Conservation (phyloP, 768 basidiomycete species). For the Macrolepiota albuminosa region DNA sequence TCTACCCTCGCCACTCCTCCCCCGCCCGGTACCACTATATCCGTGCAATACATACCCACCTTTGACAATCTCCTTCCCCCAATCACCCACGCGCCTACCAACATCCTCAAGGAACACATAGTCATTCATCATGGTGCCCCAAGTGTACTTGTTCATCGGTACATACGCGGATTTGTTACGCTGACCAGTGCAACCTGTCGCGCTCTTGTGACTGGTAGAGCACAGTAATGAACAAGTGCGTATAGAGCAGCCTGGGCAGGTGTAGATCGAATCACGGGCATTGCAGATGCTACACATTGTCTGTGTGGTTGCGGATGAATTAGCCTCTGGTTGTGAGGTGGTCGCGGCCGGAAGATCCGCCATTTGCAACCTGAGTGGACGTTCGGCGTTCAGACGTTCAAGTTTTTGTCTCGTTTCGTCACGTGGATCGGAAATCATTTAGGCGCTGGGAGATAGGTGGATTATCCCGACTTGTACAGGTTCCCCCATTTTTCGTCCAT, state of each 20-base stretch:
- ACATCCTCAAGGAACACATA: slow-evolving; percentile 84
- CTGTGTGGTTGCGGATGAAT: slow-evolving; percentile 16
- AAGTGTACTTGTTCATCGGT: slow-evolving; percentile 78
- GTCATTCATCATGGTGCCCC: slow-evolving; percentile 87
- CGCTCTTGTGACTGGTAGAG: slow-evolving; percentile 61
- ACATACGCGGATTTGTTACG: slow-evolving; percentile 73
- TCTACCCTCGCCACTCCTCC: slow-evolving; percentile 15
- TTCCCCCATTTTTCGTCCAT: not conserved
- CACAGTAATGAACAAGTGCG: slow-evolving; percentile 73
- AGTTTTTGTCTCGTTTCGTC: not conserved
- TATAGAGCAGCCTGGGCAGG: slow-evolving; percentile 71
- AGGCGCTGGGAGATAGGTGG: no score
- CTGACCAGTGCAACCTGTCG: slow-evolving; percentile 60
- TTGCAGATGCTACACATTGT: slow-evolving; percentile 48
- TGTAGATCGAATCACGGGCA: slow-evolving; percentile 53
- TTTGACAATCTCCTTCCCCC: slow-evolving; percentile 65
- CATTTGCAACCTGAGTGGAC: slow-evolving; percentile 5
- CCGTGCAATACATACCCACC: slow-evolving; percentile 46
- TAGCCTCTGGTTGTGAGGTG: slow-evolving; percentile 11
- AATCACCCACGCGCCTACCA: slow-evolving; percentile 66
- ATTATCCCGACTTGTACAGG: not conserved
- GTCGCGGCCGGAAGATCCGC: not conserved
- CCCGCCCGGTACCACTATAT: slow-evolving; percentile 15
- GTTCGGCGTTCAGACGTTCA: not conserved
- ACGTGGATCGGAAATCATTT: not conserved